These are phyloP conservation scores for Solanum dulcamara DNA, from an alignment of 257 asterid genomes.

Conservation along the genomic window DNA sequence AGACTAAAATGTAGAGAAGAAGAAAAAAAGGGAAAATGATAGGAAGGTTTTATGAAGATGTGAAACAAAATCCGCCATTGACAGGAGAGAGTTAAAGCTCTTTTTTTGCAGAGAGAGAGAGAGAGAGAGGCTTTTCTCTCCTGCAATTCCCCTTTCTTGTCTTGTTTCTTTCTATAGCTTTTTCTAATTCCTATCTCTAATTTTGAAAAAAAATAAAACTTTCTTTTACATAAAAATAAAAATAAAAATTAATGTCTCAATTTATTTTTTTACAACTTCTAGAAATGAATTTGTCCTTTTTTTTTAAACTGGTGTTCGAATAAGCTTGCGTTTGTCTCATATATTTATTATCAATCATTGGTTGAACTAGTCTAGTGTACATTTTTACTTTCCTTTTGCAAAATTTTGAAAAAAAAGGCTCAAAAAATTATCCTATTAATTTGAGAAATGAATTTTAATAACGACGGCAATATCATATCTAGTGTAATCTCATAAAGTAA, in stretches of 20 bases:
- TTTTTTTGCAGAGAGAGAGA: conserved; percentile 8
- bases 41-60: conserved; percentile 11
- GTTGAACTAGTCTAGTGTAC: not conserved
- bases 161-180: not conserved
- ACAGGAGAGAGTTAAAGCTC: conserved; percentile 4
- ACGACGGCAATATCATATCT: too few relatives aligned
- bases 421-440: not conserved
- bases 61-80: conserved; percentile 24
- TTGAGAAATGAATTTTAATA: not conserved
- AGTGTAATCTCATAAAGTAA: too few relatives aligned
- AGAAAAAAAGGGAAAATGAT: not conserved
- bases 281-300: not conserved
- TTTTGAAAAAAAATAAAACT: not conserved
- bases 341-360: not conserved
- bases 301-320: not conserved
- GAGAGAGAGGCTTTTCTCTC: conserved; percentile 20
- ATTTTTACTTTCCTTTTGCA: not conserved
- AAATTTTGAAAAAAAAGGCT: too few relatives aligned
- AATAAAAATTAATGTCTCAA: too few relatives aligned
- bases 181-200: not conserved
- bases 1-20: not conserved
- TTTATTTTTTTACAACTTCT: not conserved
- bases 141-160: not conserved
- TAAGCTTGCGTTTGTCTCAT: not conserved
- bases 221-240: not conserved